Evolutionary conservation across 305 asterid species (phyloP).

Genomic region (Fraxinus nigra): DNA sequence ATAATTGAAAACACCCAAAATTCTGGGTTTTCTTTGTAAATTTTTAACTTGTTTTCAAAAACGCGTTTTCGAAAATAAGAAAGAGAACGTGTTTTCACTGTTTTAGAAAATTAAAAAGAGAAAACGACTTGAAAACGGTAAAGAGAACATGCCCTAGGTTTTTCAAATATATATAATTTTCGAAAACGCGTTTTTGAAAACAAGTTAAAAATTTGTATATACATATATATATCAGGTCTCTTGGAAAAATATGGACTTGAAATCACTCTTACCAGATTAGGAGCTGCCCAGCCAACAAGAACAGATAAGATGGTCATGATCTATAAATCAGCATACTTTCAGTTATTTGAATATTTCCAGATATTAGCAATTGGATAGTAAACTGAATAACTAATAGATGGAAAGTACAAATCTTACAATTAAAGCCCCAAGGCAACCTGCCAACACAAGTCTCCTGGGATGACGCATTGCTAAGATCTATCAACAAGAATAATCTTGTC

Average conservation of each 20-base stretch:
- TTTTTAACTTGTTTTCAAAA: no score
- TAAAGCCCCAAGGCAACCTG: constrained; percentile 22
- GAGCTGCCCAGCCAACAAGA: constrained; percentile 30
- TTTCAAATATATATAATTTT: neutral
- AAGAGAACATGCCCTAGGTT: neutral
- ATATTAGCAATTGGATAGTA: neutral
- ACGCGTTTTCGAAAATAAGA: no score
- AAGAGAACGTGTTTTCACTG: no score
- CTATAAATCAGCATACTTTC: constrained; percentile 7
- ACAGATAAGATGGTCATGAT: constrained; percentile 27
- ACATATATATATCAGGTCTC: neutral
- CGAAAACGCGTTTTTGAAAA: no score
- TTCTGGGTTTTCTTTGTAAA: no score
- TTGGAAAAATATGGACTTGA: neutral
- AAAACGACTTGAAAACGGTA: no score
- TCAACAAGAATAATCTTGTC: neutral
- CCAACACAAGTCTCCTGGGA: constrained; percentile 21
- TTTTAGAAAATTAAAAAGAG: no score
- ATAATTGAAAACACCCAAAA: no score
- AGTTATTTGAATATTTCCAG: neutral
- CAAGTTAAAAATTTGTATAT: no score
- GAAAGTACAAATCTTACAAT: constrained; percentile 12
- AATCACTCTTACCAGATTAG: constrained; percentile 20
- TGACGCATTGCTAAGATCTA: constrained; percentile 29
- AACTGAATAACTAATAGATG: neutral